Evolutionary conservation across 2,329 filamentous ascomycete species (phyloP).

Genomic region (Microcyclosporella mali): DNA sequence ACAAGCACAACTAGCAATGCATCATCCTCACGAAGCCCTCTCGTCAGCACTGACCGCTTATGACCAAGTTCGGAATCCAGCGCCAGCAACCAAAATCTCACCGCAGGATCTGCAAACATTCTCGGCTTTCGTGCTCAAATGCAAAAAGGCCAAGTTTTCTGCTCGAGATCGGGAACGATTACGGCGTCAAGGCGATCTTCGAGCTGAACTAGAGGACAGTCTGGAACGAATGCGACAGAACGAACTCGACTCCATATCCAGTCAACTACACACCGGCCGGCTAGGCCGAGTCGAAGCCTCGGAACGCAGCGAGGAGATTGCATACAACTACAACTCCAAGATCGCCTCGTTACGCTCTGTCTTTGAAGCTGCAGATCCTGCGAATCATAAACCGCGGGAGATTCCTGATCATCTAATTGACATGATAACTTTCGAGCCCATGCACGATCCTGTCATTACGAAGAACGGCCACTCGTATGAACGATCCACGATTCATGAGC

Average conservation of each 20-base stretch:
- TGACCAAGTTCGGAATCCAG: slow-evolving; percentile 41
- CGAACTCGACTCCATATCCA: slow-evolving; percentile 32
- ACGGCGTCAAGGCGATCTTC: slow-evolving; percentile 52
- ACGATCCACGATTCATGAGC: slow-evolving; percentile 75
- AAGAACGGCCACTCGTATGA: slow-evolving; percentile 90
- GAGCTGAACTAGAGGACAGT: slow-evolving; percentile 53
- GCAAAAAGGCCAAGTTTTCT: slow-evolving; percentile 84
- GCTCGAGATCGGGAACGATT: slow-evolving; percentile 58
- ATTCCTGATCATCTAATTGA: slow-evolving; percentile 74
- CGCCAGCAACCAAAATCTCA: slow-evolving; percentile 52
- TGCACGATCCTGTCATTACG: slow-evolving; percentile 50
- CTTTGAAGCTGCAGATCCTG: slow-evolving; percentile 44
- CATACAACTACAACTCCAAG: slow-evolving; percentile 35
- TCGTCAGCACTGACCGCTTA: slow-evolving; percentile 67
- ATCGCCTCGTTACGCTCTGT: slow-evolving; percentile 39
- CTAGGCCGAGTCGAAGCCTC: slow-evolving; percentile 40
- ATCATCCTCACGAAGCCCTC: slow-evolving; percentile 67
- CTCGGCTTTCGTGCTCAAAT: slow-evolving; percentile 66
- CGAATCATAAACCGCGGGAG: slow-evolving; percentile 43
- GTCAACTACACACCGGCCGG: slow-evolving; percentile 29
- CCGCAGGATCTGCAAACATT: slow-evolving; percentile 40
- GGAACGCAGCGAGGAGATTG: slow-evolving; percentile 45
- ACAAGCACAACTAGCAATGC: slow-evolving; percentile 71
- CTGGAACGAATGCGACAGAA: slow-evolving; percentile 46
- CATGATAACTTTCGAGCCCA: slow-evolving; percentile 42